phyloP scores from a whole-genome alignment of 495 filamentous ascomycete genomes.

The Aspergillus coremiiformis region DNA sequence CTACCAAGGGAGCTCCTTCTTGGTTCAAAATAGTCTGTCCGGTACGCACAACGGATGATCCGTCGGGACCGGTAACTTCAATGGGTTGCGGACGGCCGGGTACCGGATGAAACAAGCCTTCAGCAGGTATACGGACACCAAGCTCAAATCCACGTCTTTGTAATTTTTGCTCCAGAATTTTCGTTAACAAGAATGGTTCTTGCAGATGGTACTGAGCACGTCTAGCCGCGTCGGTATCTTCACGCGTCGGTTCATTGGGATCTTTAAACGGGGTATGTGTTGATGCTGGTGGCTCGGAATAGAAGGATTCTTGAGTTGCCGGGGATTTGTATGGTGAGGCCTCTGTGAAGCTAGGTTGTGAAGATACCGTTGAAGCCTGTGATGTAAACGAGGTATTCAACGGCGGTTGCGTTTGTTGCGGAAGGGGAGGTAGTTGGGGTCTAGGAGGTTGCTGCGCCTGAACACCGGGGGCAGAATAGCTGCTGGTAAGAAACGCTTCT shows the following conservation, averaged over 20 bases:
- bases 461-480: conserved; percentile 44
- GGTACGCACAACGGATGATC: conserved; percentile 46
- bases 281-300: conserved; percentile 26
- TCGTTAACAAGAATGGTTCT: conserved; percentile 50
- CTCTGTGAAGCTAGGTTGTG: conserved; percentile 34
- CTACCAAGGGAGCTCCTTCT: conserved; percentile 56
- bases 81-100: conserved; percentile 42
- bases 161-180: conserved; percentile 41
- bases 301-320: conserved; percentile 28
- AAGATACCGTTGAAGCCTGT: conserved; percentile 36
- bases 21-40: conserved; percentile 59
- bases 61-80: conserved; percentile 50
- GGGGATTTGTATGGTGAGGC: conserved; percentile 27
- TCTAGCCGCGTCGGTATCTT: conserved; percentile 37
- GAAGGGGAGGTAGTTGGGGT: conserved; percentile 29
- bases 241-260: conserved; percentile 35
- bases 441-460: conserved; percentile 36
- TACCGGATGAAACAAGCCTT: conserved; percentile 50
- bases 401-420: conserved; percentile 31
- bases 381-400: conserved; percentile 37
- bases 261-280: conserved; percentile 30
- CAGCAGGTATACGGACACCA: conserved; percentile 55
- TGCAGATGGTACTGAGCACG: conserved; percentile 48
- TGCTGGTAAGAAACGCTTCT: conserved; percentile 60
- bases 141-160: conserved; percentile 44